Percentiles rank a stretch among this genome's conserved stretches.
phyloP scores from a whole-genome alignment of 1,284 basidiomycete genomes.

The Sporisorium graminicola region DNA sequence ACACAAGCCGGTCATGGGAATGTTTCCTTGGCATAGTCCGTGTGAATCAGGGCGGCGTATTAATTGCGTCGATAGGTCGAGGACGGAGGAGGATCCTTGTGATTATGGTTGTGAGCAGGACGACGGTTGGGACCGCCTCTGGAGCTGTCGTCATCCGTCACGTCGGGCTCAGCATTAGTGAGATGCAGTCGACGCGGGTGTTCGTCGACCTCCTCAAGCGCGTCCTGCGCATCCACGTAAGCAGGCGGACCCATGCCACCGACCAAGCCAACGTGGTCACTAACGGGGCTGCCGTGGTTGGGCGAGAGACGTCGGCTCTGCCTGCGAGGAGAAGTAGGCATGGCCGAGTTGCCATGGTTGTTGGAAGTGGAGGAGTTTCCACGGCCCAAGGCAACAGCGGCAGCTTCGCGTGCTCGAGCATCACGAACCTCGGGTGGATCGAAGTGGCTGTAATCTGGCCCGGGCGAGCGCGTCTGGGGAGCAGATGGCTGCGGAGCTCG shows the following conservation, averaged over 20 bases:
- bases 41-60: neutral
- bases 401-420: constrained; percentile 53
- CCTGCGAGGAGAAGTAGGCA: constrained; percentile 32
- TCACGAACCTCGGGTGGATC: constrained; percentile 63
- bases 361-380: constrained; percentile 27
- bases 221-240: constrained; percentile 47
- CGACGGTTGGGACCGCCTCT: constrained; percentile 30
- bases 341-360: constrained; percentile 10
- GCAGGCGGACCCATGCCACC: constrained; percentile 37
- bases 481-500: constrained; percentile 2
- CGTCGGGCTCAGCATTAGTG: constrained; percentile 46
- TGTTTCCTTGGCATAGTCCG: neutral
- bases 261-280: constrained; percentile 20
- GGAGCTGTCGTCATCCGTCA: constrained; percentile 34
- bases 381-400: constrained; percentile 32
- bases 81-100: constrained; percentile 39
- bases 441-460: constrained; percentile 59
- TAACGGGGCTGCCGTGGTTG: constrained; percentile 30
- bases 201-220: constrained; percentile 27
- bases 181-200: constrained; percentile 38
- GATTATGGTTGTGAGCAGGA: constrained; percentile 28
- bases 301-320: constrained; percentile 23
- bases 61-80: constrained; percentile 37
- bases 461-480: constrained; percentile 27
- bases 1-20: neutral